Conservation (phyloP, 2,329 filamentous ascomycete genomes). For the Geosmithia flava region DNA sequence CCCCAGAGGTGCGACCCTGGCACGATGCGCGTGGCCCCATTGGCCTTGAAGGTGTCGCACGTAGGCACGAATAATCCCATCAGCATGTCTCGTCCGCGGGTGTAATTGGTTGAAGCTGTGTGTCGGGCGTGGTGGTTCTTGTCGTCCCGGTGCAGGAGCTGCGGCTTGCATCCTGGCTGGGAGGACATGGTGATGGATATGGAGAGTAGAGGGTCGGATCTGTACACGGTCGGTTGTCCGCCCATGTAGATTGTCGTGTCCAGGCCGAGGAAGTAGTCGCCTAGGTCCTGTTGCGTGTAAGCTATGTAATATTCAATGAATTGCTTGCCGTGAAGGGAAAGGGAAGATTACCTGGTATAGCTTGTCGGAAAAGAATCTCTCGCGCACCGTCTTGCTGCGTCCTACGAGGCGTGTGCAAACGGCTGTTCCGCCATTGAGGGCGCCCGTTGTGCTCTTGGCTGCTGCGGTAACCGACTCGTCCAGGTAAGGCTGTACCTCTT, state of each 20-base stretch:
- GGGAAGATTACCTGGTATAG: conserved; percentile 13
- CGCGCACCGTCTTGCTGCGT: conserved; percentile 18
- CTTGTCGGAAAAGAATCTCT: conserved; percentile 19
- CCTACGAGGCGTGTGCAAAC: conserved; percentile 20
- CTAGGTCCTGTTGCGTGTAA: conserved; percentile 4
- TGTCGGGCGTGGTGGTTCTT: conserved; percentile 24
- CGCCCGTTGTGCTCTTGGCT: conserved; percentile 2
- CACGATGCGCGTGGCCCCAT: conserved; percentile 21
- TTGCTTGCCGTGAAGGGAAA: background rate
- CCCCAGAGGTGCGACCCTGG: conserved; percentile 25
- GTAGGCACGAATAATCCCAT: conserved; percentile 21
- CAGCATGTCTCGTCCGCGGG: conserved; percentile 17
- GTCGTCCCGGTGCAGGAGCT: conserved; percentile 22
- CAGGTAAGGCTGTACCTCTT: conserved; percentile 6
- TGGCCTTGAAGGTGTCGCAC: conserved; percentile 19
- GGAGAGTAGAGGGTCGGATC: conserved; percentile 19
- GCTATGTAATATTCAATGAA: too few species aligned
- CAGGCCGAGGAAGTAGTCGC: conserved; percentile 18
- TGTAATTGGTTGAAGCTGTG: conserved; percentile 8
- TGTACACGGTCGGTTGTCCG: conserved; percentile 12
- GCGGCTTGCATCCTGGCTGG: conserved; percentile 15
- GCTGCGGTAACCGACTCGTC: conserved; percentile 6
- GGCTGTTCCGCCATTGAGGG: conserved; percentile 18
- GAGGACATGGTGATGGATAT: conserved; percentile 23
- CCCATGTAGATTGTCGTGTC: conserved; percentile 20